Evolutionary conservation across 768 basidiomycete genomes (phyloP).

Genomic region (Dioszegia hungarica): DNA sequence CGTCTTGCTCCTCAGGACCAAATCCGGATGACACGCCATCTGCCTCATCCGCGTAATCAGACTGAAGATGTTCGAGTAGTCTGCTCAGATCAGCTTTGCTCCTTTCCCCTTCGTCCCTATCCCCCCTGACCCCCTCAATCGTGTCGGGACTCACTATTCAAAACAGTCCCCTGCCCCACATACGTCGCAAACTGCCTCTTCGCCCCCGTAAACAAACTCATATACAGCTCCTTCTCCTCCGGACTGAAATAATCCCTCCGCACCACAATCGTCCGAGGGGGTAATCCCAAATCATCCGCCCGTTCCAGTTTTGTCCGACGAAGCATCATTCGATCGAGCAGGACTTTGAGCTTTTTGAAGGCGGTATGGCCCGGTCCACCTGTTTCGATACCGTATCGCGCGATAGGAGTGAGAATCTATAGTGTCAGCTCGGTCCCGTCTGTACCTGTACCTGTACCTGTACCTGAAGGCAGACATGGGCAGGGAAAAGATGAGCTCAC

Average conservation of each 20-base stretch:
- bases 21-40: slow-evolving; percentile 64
- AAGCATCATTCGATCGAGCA: slow-evolving; percentile 93
- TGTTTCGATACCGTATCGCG: slow-evolving; percentile 66
- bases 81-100: slow-evolving; percentile 15
- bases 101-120: no score
- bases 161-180: slow-evolving; percentile 77
- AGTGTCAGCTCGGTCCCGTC: slow-evolving; percentile 38
- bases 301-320: slow-evolving; percentile 73
- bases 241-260: slow-evolving; percentile 89
- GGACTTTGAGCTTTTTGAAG: slow-evolving; percentile 84
- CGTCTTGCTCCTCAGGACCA: slow-evolving; percentile 81
- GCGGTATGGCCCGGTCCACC: slow-evolving; percentile 69
- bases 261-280: slow-evolving; percentile 83
- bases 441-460: neutral
- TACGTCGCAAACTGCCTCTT: slow-evolving; percentile 87
- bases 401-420: slow-evolving; percentile 95
- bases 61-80: slow-evolving; percentile 50
- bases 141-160: slow-evolving; percentile 67
- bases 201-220: slow-evolving; percentile 84
- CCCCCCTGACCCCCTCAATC: no score
- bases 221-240: slow-evolving; percentile 92
- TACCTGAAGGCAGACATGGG: neutral
- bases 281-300: slow-evolving; percentile 92
- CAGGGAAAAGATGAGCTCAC: slow-evolving; percentile 1
- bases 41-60: slow-evolving; percentile 73